phyloP scores from a whole-genome alignment of 2,329 filamentous ascomycete genomes.

The Blastomyces gilchristii region DNA sequence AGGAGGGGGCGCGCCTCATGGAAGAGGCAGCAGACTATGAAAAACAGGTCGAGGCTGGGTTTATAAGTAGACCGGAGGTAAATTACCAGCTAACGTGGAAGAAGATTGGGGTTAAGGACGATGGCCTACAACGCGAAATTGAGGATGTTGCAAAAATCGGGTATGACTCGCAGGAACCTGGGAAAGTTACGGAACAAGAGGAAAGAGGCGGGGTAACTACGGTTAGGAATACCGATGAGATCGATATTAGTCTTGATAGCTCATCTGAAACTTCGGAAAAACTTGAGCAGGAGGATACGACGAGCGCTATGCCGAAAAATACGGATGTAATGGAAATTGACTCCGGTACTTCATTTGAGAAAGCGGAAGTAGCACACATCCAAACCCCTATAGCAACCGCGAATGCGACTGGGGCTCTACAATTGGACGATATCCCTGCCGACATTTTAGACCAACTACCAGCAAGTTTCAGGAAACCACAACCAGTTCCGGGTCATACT shows the following conservation, averaged over 20 bases:
- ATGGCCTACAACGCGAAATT: constrained; percentile 20
- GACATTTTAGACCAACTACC: constrained; percentile 65
- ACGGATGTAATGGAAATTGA: background rate
- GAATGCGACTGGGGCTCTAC: constrained; percentile 11
- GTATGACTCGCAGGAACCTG: constrained; percentile 12
- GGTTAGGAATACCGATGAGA: constrained; percentile 33
- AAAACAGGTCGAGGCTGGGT: constrained; percentile 10
- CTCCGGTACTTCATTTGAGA: background rate
- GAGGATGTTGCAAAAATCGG: constrained; percentile 18
- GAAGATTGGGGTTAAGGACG: constrained; percentile 26
- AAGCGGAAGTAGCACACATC: background rate
- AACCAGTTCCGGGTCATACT: constrained; percentile 27
- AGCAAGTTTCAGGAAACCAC: constrained; percentile 54
- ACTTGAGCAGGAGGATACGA: background rate
- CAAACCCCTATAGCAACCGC: background rate
- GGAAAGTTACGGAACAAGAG: background rate
- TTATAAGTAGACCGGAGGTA: constrained; percentile 16
- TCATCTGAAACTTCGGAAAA: constrained; percentile 11
- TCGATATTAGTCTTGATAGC: constrained; percentile 27
- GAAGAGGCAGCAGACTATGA: constrained; percentile 18
- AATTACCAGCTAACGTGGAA: constrained; percentile 31
- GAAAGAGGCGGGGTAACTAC: background rate
- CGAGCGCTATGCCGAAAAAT: background rate
- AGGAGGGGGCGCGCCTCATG: constrained; percentile 24
- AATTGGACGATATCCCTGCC: constrained; percentile 42